phyloP scores from a whole-genome alignment of 2,329 filamentous ascomycete genomes.

The Pseudocercospora eumusae region DNA sequence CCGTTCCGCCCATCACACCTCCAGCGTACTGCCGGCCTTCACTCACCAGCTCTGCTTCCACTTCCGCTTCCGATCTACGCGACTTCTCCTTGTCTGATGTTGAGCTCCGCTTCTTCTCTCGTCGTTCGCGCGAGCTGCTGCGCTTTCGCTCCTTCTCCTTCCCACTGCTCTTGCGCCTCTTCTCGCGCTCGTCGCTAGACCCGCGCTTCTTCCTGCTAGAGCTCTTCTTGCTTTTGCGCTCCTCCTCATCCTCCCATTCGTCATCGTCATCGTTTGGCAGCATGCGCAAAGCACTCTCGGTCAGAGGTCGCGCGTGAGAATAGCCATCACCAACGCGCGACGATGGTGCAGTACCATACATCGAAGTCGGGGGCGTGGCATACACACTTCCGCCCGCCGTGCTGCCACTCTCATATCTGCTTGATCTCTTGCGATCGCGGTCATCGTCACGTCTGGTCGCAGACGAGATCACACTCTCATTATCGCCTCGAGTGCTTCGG shows the following conservation, averaged over 20 bases:
- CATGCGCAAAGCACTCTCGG: constrained; percentile 39
- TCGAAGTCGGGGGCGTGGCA: constrained; percentile 12
- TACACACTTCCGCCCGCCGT: constrained; percentile 14
- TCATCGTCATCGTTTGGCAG: constrained; percentile 37
- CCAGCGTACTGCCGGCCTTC: constrained; percentile 33
- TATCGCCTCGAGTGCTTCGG: constrained; percentile 29
- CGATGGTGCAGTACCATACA: constrained; percentile 43
- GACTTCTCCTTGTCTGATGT: constrained; percentile 24
- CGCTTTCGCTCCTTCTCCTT: constrained; percentile 34
- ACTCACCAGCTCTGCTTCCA: constrained; percentile 14
- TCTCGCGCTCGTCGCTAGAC: constrained; percentile 27
- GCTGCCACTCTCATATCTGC: constrained; percentile 7
- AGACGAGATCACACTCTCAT: constrained; percentile 9
- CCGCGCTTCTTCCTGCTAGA: constrained; percentile 32
- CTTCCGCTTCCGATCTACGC: constrained; percentile 20
- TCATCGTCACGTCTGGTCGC: constrained; percentile 16
- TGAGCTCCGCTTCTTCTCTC: constrained; percentile 24
- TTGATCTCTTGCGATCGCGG: constrained; percentile 15
- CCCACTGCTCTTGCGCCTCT: constrained; percentile 37
- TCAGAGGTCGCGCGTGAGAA: constrained; percentile 29
- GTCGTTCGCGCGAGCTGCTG: constrained; percentile 30
- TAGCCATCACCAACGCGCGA: constrained; percentile 30
- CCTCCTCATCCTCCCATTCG: constrained; percentile 39
- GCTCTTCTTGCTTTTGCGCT: constrained; percentile 34
- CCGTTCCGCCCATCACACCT: constrained; percentile 23